These are phyloP conservation scores for Tolypocladium inflatum DNA, from an alignment of 2,329 filamentous ascomycete species.

Conservation along the genomic window DNA sequence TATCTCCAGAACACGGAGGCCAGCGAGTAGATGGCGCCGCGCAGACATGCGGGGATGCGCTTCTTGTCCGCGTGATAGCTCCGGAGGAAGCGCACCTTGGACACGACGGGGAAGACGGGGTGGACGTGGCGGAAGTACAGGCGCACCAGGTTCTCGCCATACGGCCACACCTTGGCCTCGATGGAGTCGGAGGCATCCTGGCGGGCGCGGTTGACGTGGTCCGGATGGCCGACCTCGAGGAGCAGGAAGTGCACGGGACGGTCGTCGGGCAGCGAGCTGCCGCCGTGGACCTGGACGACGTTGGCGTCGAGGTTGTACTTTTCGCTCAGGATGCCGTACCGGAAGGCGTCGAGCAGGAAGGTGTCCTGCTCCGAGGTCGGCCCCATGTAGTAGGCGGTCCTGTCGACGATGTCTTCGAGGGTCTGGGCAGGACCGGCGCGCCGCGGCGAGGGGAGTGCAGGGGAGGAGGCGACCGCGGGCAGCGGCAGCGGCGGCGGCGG, in stretches of 20 bases:
- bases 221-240: slow-evolving; percentile 33
- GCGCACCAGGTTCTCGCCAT: slow-evolving; percentile 30
- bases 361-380: slow-evolving; percentile 36
- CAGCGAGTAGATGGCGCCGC: slow-evolving; percentile 34
- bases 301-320: slow-evolving; percentile 34
- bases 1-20: slow-evolving; percentile 31
- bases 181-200: slow-evolving; percentile 28
- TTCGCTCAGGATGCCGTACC: slow-evolving; percentile 34
- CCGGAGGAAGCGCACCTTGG: slow-evolving; percentile 32
- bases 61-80: slow-evolving; percentile 26
- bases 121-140: slow-evolving; percentile 37
- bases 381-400: slow-evolving; percentile 35
- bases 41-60: slow-evolving; percentile 31
- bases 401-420: slow-evolving; percentile 30
- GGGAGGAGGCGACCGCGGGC: background rate
- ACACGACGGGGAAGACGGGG: slow-evolving; percentile 31
- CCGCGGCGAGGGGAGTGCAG: background rate
- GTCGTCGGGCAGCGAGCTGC: slow-evolving; percentile 20
- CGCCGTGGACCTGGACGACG: slow-evolving; percentile 30
- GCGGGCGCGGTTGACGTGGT: slow-evolving; percentile 28
- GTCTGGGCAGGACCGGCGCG: slow-evolving; percentile 15
- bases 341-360: slow-evolving; percentile 34
- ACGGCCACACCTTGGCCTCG: slow-evolving; percentile 29
- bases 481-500: background rate
- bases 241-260: slow-evolving; percentile 36